Conservation (phyloP, 2,329 filamentous ascomycete species). For the Xylogone sp. region DNA sequence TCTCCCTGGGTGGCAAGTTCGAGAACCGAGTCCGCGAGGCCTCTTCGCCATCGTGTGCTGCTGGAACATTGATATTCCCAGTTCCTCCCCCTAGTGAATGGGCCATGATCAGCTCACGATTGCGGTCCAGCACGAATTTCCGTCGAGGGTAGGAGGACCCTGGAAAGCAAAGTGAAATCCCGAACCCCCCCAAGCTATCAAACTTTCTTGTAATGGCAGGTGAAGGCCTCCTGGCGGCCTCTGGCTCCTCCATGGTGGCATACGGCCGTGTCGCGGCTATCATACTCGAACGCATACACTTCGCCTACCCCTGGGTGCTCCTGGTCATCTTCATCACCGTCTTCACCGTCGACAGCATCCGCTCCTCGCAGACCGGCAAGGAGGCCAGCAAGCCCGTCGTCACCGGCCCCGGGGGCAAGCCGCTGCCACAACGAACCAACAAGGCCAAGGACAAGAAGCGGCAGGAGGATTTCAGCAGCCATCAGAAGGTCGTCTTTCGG, state of each 20-base stretch:
- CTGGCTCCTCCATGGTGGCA: conserved; percentile 10
- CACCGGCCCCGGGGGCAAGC: conserved; percentile 84
- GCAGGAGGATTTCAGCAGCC: conserved; percentile 55
- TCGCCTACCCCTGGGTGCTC: conserved; percentile 59
- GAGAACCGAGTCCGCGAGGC: conserved; percentile 15
- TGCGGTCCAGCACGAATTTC: conserved; percentile 15
- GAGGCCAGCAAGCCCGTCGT: conserved; percentile 33
- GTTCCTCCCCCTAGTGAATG: conserved; percentile 16
- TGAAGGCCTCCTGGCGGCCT: conserved; percentile 19
- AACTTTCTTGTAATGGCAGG: conserved; percentile 24
- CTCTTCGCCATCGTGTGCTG: conserved; percentile 15
- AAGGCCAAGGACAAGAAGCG: conserved; percentile 37
- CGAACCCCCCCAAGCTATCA: not conserved
- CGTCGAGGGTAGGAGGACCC: conserved; percentile 25
- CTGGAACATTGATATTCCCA: conserved; percentile 10
- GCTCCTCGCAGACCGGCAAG: conserved; percentile 38
- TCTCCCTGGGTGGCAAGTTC: conserved; percentile 20
- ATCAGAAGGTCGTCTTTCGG: conserved; percentile 69
- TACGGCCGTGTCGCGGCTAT: conserved; percentile 8
- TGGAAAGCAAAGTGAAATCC: conserved; percentile 11
- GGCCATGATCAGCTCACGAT: conserved; percentile 25
- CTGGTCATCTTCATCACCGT: conserved; percentile 59
- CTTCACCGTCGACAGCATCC: conserved; percentile 59
- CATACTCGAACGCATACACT: conserved; percentile 27
- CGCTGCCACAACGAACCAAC: conserved; percentile 54